Conservation (phyloP, 768 basidiomycete genomes). For the Lepiota brunneoincarnata region DNA sequence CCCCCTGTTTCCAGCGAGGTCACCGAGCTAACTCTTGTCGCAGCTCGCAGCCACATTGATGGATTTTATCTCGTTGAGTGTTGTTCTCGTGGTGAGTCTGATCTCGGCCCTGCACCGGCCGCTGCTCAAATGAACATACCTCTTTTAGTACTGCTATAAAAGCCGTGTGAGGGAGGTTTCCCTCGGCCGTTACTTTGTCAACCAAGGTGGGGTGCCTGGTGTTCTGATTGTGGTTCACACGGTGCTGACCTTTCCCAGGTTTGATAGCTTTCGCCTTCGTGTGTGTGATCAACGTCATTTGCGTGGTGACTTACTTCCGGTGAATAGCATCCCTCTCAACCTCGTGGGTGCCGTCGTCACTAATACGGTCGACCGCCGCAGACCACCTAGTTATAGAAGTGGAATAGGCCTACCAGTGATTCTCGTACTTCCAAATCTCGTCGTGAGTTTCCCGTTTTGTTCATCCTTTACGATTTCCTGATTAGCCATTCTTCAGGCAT, state of each 20-base stretch:
- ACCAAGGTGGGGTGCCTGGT: conserved; percentile 27
- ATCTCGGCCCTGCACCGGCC: background rate
- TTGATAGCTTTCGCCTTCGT: conserved; percentile 30
- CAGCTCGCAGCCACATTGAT: conserved; percentile 34
- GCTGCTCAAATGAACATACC: conserved; percentile 16
- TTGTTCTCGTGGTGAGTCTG: conserved; percentile 30
- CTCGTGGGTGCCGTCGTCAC: background rate
- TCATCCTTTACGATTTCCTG: background rate
- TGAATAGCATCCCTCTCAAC: conserved; percentile 11
- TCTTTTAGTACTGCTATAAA: conserved; percentile 22
- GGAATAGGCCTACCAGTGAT: conserved; percentile 36
- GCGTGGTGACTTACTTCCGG: conserved; percentile 32
- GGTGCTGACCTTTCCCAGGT: conserved; percentile 20
- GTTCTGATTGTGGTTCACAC: background rate
- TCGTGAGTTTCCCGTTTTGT: conserved; percentile 21
- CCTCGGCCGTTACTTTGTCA: conserved; percentile 32
- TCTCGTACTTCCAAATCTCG: conserved; percentile 33
- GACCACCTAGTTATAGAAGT: conserved; percentile 27
- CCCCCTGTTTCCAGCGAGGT: background rate
- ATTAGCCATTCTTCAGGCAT: conserved; percentile 26
- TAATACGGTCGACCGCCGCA: conserved; percentile 12
- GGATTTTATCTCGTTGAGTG: conserved; percentile 33
- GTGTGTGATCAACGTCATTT: conserved; percentile 25
- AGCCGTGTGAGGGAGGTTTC: conserved; percentile 26
- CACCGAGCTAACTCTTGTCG: background rate